These are phyloP conservation scores for Withania somnifera DNA, from an alignment of 305 asterid species.

Conservation along the genomic window DNA sequence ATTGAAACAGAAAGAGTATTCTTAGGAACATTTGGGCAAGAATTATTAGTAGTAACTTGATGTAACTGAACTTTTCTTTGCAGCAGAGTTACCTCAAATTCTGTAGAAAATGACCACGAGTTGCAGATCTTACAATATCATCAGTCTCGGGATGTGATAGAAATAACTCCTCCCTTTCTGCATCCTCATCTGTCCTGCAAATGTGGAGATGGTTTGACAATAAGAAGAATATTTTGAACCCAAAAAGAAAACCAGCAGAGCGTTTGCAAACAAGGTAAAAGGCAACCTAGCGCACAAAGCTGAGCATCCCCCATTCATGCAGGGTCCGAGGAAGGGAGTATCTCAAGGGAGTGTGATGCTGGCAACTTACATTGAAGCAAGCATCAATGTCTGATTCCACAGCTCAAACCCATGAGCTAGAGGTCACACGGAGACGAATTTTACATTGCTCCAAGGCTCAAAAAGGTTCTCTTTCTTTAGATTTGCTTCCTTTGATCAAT, in stretches of 20 bases:
- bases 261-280: not conserved
- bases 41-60: not conserved
- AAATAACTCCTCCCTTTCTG: conserved; percentile 20
- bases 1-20: not conserved
- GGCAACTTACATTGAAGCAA: not conserved
- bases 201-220: not conserved
- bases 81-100: not conserved
- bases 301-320: not conserved
- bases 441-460: not conserved
- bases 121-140: conserved; percentile 11
- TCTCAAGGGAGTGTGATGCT: not conserved
- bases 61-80: not conserved
- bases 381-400: not conserved
- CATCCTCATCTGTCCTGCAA: conserved; percentile 24
- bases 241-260: not conserved
- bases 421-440: not conserved
- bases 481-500: not conserved
- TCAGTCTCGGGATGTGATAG: not conserved
- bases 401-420: not conserved
- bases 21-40: not conserved
- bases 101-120: not conserved
- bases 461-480: not conserved
- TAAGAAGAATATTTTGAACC: not conserved
- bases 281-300: not conserved
- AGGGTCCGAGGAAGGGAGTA: not conserved